phyloP scores from a whole-genome alignment of 768 basidiomycete species.

The Boletellus ananiceps region DNA sequence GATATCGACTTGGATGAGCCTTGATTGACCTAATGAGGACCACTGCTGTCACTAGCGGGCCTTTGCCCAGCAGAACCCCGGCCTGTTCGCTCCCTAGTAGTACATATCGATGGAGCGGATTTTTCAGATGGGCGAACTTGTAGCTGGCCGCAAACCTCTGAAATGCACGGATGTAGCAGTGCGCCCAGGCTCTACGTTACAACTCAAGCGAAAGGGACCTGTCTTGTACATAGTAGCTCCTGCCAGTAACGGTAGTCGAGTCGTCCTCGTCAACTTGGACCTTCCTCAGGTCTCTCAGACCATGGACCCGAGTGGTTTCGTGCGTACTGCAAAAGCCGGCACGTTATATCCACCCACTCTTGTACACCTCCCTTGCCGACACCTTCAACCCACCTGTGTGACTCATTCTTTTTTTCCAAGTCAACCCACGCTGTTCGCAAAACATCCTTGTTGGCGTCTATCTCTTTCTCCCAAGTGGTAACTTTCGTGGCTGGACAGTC shows the following conservation, averaged over 20 bases:
- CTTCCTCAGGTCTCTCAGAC: too few relatives aligned
- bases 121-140: too few relatives aligned
- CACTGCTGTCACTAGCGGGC: not conserved
- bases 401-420: constrained; percentile 53
- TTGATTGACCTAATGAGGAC: not conserved
- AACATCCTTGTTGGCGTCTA: constrained; percentile 44
- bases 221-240: too few relatives aligned
- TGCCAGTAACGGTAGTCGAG: too few relatives aligned
- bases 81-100: too few relatives aligned
- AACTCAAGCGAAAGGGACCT: too few relatives aligned
- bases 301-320: not conserved
- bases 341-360: constrained; percentile 59
- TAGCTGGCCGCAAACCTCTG: too few relatives aligned
- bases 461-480: constrained; percentile 53
- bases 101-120: too few relatives aligned
- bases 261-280: too few relatives aligned
- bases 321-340: constrained; percentile 27
- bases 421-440: constrained; percentile 56
- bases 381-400: constrained; percentile 54
- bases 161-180: too few relatives aligned
- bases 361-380: constrained; percentile 53
- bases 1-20: not conserved
- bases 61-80: too few relatives aligned
- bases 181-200: too few relatives aligned
- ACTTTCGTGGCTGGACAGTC: constrained; percentile 35